These are phyloP conservation scores for Spergularia marina DNA, from an alignment of 148 eudicot species.

Conservation along the genomic window DNA sequence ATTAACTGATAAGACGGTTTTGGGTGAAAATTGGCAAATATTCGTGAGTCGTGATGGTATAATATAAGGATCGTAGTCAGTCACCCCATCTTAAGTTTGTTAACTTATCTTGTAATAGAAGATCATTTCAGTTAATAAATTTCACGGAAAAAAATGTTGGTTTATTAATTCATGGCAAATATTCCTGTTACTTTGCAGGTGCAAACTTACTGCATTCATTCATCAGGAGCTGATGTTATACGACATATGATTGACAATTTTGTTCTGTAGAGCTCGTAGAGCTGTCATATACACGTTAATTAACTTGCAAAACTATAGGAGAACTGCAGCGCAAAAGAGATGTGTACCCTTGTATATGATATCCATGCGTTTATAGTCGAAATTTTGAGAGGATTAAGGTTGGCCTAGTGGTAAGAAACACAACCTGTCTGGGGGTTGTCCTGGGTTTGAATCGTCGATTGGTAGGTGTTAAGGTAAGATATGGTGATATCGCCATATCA, in stretches of 20 bases:
- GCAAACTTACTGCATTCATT: constrained; percentile 31
- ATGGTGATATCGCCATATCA: too few relatives aligned
- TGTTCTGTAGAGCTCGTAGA: constrained; percentile 23
- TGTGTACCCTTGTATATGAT: neutral
- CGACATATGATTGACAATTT: constrained; percentile 58
- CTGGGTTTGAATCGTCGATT: too few relatives aligned
- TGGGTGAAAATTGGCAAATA: too few relatives aligned
- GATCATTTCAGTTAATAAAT: neutral
- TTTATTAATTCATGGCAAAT: neutral
- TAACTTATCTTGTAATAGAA: too few relatives aligned
- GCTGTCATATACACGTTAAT: neutral
- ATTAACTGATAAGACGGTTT: too few relatives aligned
- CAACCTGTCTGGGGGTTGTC: too few relatives aligned
- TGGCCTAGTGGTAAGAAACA: too few relatives aligned
- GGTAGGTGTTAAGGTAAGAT: too few relatives aligned
- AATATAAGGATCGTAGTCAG: neutral
- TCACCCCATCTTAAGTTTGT: too few relatives aligned
- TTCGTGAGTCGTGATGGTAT: too few relatives aligned
- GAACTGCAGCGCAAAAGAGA: neutral
- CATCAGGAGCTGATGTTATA: constrained; percentile 52
- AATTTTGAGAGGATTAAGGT: too few relatives aligned
- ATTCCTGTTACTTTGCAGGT: constrained; percentile 32
- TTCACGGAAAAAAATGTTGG: neutral
- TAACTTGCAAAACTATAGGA: neutral
- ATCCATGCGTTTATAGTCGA: neutral